Evolutionary conservation across 148 eudicot genomes (phyloP).

Genomic region (Polygonum maritimum): DNA sequence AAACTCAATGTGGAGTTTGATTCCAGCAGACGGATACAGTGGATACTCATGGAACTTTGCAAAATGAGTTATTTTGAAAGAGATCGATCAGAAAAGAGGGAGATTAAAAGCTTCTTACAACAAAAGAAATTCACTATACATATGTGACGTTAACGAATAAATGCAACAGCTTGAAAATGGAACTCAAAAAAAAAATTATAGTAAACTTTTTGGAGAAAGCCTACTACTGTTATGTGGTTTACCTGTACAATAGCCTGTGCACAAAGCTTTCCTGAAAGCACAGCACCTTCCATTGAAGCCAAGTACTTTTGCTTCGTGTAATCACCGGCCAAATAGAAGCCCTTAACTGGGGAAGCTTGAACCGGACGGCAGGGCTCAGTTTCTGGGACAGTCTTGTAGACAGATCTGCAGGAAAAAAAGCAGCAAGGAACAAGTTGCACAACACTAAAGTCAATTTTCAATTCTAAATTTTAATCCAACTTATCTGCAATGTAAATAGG

Average conservation of each 20-base stretch:
- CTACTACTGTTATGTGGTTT: not conserved
- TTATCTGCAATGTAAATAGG: not conserved
- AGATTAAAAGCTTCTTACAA: not conserved
- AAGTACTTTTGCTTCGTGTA: conserved; percentile 95
- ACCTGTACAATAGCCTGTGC: conserved; percentile 98
- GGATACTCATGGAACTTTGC: not conserved
- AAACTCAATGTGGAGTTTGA: not conserved
- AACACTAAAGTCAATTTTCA: not conserved
- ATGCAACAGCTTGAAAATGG: not conserved
- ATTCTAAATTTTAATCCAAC: not conserved
- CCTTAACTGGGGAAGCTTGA: conserved; percentile 84
- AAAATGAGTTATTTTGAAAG: no score
- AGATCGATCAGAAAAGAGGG: no score
- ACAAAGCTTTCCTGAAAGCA: conserved; percentile 92
- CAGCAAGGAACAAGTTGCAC: not conserved
- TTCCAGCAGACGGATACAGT: not conserved
- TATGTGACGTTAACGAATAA: not conserved
- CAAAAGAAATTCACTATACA: not conserved
- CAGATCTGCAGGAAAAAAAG: conserved; percentile 46
- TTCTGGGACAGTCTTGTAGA: conserved; percentile 83
- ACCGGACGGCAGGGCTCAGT: conserved; percentile 92
- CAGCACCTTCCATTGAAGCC: conserved; percentile 99
- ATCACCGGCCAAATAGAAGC: conserved; percentile 95
- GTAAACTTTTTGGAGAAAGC: not conserved
- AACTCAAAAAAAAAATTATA: not conserved